These are phyloP conservation scores for Fragaria ananassa DNA, from an alignment of 306 rosid genomes.

Conservation along the genomic window DNA sequence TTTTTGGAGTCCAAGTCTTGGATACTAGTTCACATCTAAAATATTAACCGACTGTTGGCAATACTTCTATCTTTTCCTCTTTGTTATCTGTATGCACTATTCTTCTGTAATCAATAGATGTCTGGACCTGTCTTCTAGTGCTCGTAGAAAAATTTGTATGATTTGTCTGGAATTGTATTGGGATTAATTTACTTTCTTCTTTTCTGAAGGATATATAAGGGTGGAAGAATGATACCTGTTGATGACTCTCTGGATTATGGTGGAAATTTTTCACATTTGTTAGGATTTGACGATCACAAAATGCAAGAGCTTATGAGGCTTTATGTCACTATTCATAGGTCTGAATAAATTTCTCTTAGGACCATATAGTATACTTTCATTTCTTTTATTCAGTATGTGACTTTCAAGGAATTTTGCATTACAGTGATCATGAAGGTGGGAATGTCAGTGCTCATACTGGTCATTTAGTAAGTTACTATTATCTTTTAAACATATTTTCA, in stretches of 20 bases:
- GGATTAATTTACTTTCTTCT: constrained; percentile 21
- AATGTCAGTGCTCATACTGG: constrained; percentile 98
- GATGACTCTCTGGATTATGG: constrained; percentile 93
- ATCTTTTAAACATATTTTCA: constrained; percentile 14
- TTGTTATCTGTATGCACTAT: not conserved
- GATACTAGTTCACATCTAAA: not conserved
- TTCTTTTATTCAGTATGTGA: constrained; percentile 12
- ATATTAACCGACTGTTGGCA: not conserved
- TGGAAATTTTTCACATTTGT: constrained; percentile 86
- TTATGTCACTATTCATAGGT: constrained; percentile 92
- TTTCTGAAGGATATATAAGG: constrained; percentile 76
- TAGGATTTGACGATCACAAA: constrained; percentile 85
- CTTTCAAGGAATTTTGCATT: constrained; percentile 28
- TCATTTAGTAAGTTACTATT: constrained; percentile 62
- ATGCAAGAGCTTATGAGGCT: constrained; percentile 97
- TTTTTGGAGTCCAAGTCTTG: not conserved
- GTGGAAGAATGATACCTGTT: constrained; percentile 58
- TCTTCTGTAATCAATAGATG: not conserved
- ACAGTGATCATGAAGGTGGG: constrained; percentile 99
- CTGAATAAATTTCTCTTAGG: constrained; percentile 22
- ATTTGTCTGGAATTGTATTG: constrained; percentile 24
- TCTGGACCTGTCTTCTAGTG: not conserved
- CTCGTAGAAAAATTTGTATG: constrained; percentile 3
- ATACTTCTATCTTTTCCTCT: not conserved
- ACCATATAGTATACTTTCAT: not conserved